Conservation (phyloP, 345 rosid genomes). For the Heritiera fomes region DNA sequence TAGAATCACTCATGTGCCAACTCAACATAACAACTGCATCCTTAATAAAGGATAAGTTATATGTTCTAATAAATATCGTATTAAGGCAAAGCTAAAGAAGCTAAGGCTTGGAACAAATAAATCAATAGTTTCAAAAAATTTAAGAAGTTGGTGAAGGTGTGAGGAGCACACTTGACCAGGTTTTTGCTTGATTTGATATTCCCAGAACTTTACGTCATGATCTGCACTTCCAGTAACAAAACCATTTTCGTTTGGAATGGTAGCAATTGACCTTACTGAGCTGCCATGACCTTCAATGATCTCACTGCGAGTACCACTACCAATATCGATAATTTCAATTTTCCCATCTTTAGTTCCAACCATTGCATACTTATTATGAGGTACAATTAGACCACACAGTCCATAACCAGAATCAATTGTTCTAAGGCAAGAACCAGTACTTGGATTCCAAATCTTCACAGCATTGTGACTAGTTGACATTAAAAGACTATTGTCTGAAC, state of each 20-base stretch:
- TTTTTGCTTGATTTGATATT: conserved; percentile 65
- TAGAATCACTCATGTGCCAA: conserved; percentile 10
- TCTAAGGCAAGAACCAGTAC: conserved; percentile 89
- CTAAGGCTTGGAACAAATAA: background rate
- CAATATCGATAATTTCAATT: conserved; percentile 81
- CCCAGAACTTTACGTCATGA: conserved; percentile 93
- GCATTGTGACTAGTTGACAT: conserved; percentile 97
- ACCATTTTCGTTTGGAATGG: conserved; percentile 74
- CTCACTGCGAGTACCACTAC: conserved; percentile 75
- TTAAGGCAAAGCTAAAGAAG: background rate
- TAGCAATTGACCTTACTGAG: conserved; percentile 65
- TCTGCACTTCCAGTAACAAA: conserved; percentile 97
- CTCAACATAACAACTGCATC: background rate
- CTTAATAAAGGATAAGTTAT: background rate
- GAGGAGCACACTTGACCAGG: conserved; percentile 57
- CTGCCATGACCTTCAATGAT: conserved; percentile 90
- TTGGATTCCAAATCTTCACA: conserved; percentile 94
- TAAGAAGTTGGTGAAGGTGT: conserved; percentile 7
- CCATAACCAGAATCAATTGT: conserved; percentile 93
- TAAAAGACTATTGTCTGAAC: conserved; percentile 79
- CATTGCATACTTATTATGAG: conserved; percentile 76
- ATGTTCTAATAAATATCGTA: background rate
- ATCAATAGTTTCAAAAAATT: conserved; percentile 3
- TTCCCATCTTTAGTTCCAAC: conserved; percentile 93
- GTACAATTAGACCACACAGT: conserved; percentile 83